phyloP scores from a whole-genome alignment of 768 basidiomycete genomes.

The Tricholoma furcatifolium region DNA sequence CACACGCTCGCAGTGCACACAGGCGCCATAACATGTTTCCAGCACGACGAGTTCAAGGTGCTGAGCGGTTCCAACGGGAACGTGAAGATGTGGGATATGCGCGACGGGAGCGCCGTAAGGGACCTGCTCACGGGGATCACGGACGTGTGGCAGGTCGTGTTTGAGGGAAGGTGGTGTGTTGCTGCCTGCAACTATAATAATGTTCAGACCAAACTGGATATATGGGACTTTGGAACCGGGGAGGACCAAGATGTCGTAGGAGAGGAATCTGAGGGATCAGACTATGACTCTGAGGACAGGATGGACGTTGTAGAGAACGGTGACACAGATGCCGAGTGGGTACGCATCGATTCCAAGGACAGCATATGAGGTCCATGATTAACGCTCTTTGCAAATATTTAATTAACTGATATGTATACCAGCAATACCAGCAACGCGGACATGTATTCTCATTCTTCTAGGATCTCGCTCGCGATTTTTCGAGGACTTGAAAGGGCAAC shows the following conservation, averaged over 20 bases:
- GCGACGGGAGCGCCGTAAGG: constrained; percentile 80
- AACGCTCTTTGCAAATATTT: too few species aligned
- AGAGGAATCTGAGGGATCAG: too few species aligned
- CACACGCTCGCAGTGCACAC: constrained; percentile 88
- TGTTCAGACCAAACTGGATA: constrained; percentile 77
- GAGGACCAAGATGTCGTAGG: constrained; percentile 41
- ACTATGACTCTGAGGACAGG: too few species aligned
- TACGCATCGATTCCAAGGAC: too few species aligned
- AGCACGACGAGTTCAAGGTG: constrained; percentile 97
- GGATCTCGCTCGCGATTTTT: too few species aligned
- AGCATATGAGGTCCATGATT: too few species aligned
- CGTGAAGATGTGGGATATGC: constrained; percentile 96
- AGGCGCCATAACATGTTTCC: constrained; percentile 99
- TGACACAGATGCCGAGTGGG: too few species aligned
- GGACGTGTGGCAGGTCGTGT: constrained; percentile 97
- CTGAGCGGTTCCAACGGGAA: constrained; percentile 94
- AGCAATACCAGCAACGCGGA: too few species aligned
- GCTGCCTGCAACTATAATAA: constrained; percentile 85
- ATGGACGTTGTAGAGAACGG: too few species aligned
- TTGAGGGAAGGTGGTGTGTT: constrained; percentile 91
- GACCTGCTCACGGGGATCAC: constrained; percentile 89
- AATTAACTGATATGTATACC: too few species aligned
- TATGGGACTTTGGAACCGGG: constrained; percentile 85
- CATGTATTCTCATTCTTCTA: too few species aligned
- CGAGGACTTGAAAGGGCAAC: too few species aligned